These are phyloP conservation scores for Zygnema cylindricum DNA, from an alignment of 139 green algal genomes.

Conservation along the genomic window DNA sequence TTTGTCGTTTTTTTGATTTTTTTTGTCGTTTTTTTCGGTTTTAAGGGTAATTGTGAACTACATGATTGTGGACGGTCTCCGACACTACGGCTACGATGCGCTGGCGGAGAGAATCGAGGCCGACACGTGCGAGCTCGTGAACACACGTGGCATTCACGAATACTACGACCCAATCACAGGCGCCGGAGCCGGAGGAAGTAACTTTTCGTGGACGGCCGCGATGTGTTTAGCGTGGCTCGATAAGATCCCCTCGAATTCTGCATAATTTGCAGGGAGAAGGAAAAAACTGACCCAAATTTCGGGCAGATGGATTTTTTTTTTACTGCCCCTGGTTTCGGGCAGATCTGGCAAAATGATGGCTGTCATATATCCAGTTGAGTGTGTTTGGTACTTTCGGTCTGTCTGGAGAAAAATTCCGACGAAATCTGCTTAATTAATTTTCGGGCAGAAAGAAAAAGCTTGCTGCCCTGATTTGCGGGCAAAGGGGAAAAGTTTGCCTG, in stretches of 20 bases:
- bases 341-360: background rate
- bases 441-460: no score
- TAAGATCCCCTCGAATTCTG: background rate
- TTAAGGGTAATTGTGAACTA: constrained; percentile 46
- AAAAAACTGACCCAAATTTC: no score
- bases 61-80: constrained; percentile 51
- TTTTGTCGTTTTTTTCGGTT: background rate
- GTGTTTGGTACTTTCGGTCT: no score
- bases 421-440: no score
- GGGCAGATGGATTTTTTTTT: no score
- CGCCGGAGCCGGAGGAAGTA: constrained; percentile 37
- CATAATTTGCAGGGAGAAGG: no score
- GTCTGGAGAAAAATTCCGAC: no score
- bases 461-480: no score
- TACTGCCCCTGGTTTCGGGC: background rate
- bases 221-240: constrained; percentile 49
- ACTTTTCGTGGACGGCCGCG: constrained; percentile 55
- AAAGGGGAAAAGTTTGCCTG: no score
- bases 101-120: constrained; percentile 19
- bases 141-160: constrained; percentile 17
- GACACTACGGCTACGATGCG: constrained; percentile 32
- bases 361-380: no score
- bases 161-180: constrained; percentile 51
- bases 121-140: constrained; percentile 22
- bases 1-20: background rate